phyloP scores from a whole-genome alignment of 345 rosid species.

The Citrus sinensis region DNA sequence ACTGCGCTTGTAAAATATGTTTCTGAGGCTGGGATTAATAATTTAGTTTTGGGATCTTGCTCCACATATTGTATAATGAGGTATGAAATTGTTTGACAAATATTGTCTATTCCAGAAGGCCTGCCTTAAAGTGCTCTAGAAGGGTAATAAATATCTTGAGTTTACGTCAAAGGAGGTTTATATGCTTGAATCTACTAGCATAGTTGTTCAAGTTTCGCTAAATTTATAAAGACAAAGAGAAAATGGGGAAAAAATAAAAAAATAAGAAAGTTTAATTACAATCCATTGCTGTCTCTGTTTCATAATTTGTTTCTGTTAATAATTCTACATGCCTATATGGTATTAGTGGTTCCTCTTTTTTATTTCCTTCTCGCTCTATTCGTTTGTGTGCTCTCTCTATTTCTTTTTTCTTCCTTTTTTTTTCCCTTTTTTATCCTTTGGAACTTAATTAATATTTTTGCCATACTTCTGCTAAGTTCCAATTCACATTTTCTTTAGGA shows the following conservation, averaged over 20 bases:
- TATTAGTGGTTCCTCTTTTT: not conserved
- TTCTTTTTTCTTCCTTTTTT: not conserved
- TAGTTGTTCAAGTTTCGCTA: not conserved
- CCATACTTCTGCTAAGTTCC: slow-evolving; percentile 3
- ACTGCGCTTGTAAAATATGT: slow-evolving; percentile 49
- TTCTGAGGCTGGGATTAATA: slow-evolving; percentile 41
- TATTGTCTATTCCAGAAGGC: not conserved
- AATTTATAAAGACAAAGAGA: not conserved
- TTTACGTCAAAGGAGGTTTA: not conserved
- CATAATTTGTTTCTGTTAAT: not conserved
- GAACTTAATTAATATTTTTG: not conserved
- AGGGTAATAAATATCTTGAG: not conserved
- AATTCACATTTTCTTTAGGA: slow-evolving; percentile 31
- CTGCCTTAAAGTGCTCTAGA: not conserved
- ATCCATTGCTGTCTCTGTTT: not conserved
- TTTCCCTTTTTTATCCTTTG: not conserved
- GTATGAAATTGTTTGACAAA: slow-evolving; percentile 24
- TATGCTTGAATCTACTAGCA: not conserved
- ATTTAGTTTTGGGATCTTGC: slow-evolving; percentile 76
- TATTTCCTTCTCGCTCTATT: not conserved
- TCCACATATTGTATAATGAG: slow-evolving; percentile 47
- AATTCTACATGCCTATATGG: not conserved
- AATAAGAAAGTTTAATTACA: not conserved
- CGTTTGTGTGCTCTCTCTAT: not conserved
- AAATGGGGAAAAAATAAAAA: too few relatives aligned